Conservation (phyloP, 257 asterid genomes). For the Rauvolfia tetraphylla region DNA sequence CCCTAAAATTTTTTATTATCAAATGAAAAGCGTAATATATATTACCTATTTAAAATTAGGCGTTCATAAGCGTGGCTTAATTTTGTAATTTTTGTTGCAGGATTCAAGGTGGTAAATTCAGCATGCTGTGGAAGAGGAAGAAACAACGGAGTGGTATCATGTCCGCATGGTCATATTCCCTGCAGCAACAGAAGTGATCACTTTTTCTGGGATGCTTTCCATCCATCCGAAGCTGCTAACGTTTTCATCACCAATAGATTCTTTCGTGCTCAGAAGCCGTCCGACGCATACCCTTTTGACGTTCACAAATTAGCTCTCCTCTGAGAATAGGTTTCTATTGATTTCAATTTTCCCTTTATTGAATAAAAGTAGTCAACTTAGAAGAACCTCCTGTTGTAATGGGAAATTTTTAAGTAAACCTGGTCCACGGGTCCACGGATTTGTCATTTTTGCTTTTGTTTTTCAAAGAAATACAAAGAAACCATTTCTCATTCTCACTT, state of each 20-base stretch:
- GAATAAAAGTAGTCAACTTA: background rate
- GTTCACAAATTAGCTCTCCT: conserved; percentile 21
- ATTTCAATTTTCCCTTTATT: background rate
- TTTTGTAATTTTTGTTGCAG: conserved; percentile 29
- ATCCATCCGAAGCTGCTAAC: conserved; percentile 37
- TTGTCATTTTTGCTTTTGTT: no score
- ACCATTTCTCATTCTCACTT: no score
- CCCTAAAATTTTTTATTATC: no score
- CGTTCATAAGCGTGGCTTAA: no score
- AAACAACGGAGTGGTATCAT: conserved; percentile 75
- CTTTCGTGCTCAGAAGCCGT: conserved; percentile 21
- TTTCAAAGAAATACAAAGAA: no score
- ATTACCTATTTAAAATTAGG: no score
- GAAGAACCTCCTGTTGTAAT: no score
- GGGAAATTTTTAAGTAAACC: no score
- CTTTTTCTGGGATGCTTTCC: conserved; percentile 45
- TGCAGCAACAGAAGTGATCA: conserved; percentile 54
- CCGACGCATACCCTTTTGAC: conserved; percentile 31
- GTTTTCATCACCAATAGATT: conserved; percentile 19
- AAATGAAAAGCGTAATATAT: no score
- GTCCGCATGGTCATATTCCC: conserved; percentile 54
- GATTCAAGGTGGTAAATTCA: conserved; percentile 60
- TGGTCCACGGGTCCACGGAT: no score
- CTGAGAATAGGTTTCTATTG: background rate
- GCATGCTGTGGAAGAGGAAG: conserved; percentile 87